A percentile compares a stretch with the other conserved stretches of the same genome.
Evolutionary conservation across 2,329 filamentous ascomycete genomes (phyloP).

Genomic region (Phaeophleospora eucalypticola): DNA sequence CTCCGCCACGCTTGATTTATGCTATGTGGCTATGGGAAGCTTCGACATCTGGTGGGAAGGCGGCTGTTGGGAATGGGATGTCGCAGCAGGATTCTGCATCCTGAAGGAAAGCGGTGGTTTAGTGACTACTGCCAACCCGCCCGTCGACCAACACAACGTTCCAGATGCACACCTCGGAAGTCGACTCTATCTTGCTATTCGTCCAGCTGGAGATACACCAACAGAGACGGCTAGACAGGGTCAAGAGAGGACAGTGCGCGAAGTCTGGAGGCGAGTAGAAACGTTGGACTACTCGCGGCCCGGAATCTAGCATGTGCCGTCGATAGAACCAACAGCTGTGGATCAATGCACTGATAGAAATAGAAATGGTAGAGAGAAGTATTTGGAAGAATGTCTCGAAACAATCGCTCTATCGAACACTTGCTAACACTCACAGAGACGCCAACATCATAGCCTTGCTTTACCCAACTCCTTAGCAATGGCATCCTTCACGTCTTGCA

Average conservation of each 20-base stretch:
- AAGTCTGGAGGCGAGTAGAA: slow-evolving; percentile 67
- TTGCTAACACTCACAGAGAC: not conserved
- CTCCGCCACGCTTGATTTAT: slow-evolving; percentile 69
- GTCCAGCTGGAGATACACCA: slow-evolving; percentile 60
- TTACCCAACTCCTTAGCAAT: slow-evolving; percentile 36
- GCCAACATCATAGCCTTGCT: slow-evolving; percentile 12
- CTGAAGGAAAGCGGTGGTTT: slow-evolving; percentile 69
- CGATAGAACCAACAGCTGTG: no score
- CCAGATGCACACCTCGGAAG: slow-evolving; percentile 61
- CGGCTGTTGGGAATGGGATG: slow-evolving; percentile 67
- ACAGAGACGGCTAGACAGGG: slow-evolving; percentile 61
- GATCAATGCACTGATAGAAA: not conserved
- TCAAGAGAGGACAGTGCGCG: slow-evolving; percentile 66
- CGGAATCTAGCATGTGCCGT: slow-evolving; percentile 37
- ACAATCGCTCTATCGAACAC: not conserved
- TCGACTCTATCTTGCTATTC: slow-evolving; percentile 67
- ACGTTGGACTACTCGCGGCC: slow-evolving; percentile 64
- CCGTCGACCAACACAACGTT: slow-evolving; percentile 52
- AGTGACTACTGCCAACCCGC: slow-evolving; percentile 70
- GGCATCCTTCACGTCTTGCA: slow-evolving; percentile 56
- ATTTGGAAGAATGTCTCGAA: not conserved
- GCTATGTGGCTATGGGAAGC: slow-evolving; percentile 67
- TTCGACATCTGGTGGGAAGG: slow-evolving; percentile 84
- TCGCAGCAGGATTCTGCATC: slow-evolving; percentile 70
- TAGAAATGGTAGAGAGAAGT: not conserved